Base-by-base conservation (phyloP, 192 early-diverging fungal species). In the Geosiphon pyriformis region DNA sequence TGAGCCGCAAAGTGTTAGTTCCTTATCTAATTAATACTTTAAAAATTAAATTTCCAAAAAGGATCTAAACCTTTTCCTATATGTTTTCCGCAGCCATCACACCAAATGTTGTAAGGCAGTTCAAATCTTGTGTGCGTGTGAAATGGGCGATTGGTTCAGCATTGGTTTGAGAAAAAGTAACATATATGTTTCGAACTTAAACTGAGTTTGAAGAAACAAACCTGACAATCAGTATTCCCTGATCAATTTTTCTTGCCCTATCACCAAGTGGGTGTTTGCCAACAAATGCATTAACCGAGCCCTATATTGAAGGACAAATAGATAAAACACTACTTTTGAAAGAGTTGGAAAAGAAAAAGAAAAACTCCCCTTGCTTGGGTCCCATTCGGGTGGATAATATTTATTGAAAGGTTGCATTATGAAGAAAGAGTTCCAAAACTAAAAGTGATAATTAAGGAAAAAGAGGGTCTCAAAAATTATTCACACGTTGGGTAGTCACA, bases 21-120 rank as follows among this genome's bases (percentile, higher is more conserved):
- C n/a, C n/a, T n/a, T n/a, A n/a, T n/a, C n/a, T n/a, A n/a, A n/a
- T n/a, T n/a, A n/a, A n/a, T n/a, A n/a, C n/a, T n/a, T n/a, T n/a
- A n/a, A n/a, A n/a, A n/a, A n/a, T n/a, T n/a, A n/a, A n/a, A n/a
- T n/a, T n/a, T n/a, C n/a, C n/a, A n/a, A n/a, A n/a, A n/a, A n/a
- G n/a, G n/a, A n/a, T n/a, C n/a, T n/a, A n/a, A 78, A 87, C 89
- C 91, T 80, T 83, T 92, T 47, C 88, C 93, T 62, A 96, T 83
- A 73, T 93, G 86, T 1, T 87, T 87, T 59, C 84, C 81, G 75
- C 95, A 97, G 17, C 88, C 88, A 48, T 76, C 68, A 74, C 95
- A 96, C 92, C 91, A 96, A 17, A 96, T 90, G 66, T 85, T 88
- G 72, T 84, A 96, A 3, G 94, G 94, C 53, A 96, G 67, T 71